Evolutionary conservation across 805 yeast species (phyloP), one percentile per base, ranked within the genome.

Genomic region (Saccharomycopsis javanensis): DNA sequence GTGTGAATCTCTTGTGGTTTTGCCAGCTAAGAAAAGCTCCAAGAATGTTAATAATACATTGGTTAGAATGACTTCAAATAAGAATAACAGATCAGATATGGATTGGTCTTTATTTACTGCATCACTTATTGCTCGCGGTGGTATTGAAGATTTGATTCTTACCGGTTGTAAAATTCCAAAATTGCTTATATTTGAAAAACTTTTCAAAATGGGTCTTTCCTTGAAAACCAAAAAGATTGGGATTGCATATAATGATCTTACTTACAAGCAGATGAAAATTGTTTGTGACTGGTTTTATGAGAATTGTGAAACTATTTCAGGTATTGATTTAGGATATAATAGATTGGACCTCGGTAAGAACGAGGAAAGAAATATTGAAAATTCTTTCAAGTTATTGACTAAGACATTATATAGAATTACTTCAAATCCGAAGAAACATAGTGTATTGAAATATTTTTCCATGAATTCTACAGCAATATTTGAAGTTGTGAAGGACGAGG

Each of bases 31-130:
- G 3, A 53, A 53, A 34, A 23, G 33, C 4, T 18, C 54, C 23
- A 51, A 51, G 15, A 15, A 50, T 11, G 55, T 53, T 13, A 46
- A 16, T 10, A 31, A 51, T 13, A 35, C 31, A 4, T 60, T 72
- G 10, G 56, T 55, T 3, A 67, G 78, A 60, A 76, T 74, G 79
- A 67, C 65, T 52, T 67, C 71, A 58, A 68, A 68, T 51, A 57
- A 64, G 62, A 65, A 66, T 4, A 65, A 71, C 64, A 76, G 97
- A 63, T 75, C 85, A 6, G 88, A 83, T 56, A 80, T 83, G 82
- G 91, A 90, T 67, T 91, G 97, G 97, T 74, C 82, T 13, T 70
- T 88, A 50, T 74, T 92, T 58, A 83, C 84, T 5, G 92, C 90
- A 1, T 81, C 96, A 0, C 67, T 92, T 15, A 79, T 83, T 8